Percentiles rank a stretch among this genome's conserved stretches.
These are phyloP conservation scores for Magnusiomyces tetraspermus DNA, from an alignment of 1,139 yeast genomes.

Conservation along the genomic window DNA sequence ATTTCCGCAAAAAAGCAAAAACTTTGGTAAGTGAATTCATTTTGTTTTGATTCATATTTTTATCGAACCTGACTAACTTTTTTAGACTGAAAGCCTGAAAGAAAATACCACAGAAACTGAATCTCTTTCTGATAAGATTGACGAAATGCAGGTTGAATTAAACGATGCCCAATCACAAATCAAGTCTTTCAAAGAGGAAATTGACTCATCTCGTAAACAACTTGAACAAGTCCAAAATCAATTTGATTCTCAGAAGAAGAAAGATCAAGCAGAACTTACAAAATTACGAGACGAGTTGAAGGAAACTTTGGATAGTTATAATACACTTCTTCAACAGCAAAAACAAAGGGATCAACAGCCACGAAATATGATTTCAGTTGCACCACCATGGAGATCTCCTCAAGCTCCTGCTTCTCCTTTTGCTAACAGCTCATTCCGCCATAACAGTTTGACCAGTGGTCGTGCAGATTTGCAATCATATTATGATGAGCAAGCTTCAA, in stretches of 20 bases:
- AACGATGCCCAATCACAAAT: slow-evolving; percentile 16
- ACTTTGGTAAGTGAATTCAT: slow-evolving; percentile 10
- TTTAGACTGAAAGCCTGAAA: slow-evolving; percentile 17
- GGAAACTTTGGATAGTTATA: slow-evolving; percentile 17
- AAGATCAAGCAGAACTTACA: neutral
- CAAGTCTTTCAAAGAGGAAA: slow-evolving; percentile 6
- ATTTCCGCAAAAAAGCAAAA: slow-evolving; percentile 22
- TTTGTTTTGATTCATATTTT: neutral
- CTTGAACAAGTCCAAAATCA: slow-evolving; percentile 2
- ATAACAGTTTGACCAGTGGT: neutral
- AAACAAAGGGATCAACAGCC: slow-evolving; percentile 6
- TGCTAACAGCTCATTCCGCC: neutral
- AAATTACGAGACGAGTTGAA: slow-evolving; percentile 7
- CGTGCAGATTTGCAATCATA: neutral
- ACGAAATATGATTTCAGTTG: neutral
- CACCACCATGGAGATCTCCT: neutral
- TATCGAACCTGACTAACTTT: neutral
- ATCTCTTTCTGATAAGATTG: slow-evolving; percentile 25
- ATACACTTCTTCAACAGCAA: slow-evolving; percentile 11
- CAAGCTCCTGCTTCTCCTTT: neutral
- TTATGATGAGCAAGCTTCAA: neutral
- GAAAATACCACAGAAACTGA: slow-evolving; percentile 20
- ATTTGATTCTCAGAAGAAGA: slow-evolving; percentile 11
- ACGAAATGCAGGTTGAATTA: slow-evolving; percentile 25
- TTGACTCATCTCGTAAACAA: neutral